Evolutionary conservation across 495 filamentous ascomycete genomes (phyloP).

Genomic region (Penicillium simplicissimum): DNA sequence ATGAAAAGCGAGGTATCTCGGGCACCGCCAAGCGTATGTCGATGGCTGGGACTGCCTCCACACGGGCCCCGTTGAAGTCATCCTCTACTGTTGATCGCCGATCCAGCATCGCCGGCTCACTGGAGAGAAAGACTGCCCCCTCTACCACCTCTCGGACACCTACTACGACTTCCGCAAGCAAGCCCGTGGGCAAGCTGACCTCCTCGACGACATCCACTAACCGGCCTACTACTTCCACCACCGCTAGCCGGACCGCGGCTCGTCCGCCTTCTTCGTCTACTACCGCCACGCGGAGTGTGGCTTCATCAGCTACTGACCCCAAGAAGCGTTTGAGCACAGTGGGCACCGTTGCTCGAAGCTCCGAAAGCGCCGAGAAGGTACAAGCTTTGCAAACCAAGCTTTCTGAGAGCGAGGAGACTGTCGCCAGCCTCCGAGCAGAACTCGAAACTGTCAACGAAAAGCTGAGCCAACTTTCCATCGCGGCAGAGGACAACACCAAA

Average conservation of each 20-base stretch:
- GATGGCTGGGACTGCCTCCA: conserved; percentile 39
- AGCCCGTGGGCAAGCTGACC: conserved; percentile 31
- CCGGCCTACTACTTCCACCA: conserved; percentile 31
- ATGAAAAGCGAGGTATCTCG: conserved; percentile 48
- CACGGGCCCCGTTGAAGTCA: conserved; percentile 40
- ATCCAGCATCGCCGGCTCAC: conserved; percentile 42
- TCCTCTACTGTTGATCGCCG: conserved; percentile 43
- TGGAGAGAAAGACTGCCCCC: conserved; percentile 35
- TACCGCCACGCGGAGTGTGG: conserved; percentile 22
- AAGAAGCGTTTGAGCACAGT: conserved; percentile 41
- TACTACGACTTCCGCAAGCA: conserved; percentile 32
- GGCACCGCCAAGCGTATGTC: conserved; percentile 52
- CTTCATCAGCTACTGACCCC: conserved; percentile 25
- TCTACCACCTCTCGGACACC: conserved; percentile 31
- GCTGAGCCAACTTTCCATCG: conserved; percentile 35
- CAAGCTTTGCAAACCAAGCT: conserved; percentile 45
- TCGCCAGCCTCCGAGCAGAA: conserved; percentile 41
- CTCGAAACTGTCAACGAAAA: conserved; percentile 44
- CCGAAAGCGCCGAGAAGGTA: conserved; percentile 41
- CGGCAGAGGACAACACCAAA: conserved; percentile 28
- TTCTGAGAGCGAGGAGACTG: conserved; percentile 44
- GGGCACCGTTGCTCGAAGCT: conserved; percentile 26
- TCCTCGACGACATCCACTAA: conserved; percentile 29
- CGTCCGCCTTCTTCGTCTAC: conserved; percentile 28
- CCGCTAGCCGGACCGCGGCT: conserved; percentile 32